These are phyloP conservation scores for Pythium aristosporum DNA, from an alignment of 352 stramenopile species.

Conservation along the genomic window DNA sequence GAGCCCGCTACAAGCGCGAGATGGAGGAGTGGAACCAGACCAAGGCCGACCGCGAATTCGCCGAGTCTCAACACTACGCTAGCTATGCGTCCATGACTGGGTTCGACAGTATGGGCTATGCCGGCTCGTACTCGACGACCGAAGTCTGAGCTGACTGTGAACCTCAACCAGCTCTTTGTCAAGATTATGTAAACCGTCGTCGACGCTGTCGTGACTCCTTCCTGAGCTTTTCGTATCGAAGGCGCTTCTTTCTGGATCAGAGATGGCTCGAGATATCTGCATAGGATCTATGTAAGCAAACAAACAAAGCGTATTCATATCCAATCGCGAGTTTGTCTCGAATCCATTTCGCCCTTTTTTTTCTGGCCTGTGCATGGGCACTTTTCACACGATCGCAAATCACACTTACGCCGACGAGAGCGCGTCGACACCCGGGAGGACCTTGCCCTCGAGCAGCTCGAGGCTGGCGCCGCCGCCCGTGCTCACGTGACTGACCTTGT, in stretches of 20 bases:
- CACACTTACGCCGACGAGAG: conserved; percentile 74
- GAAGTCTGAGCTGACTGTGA: conserved; percentile 13
- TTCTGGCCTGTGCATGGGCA: neutral
- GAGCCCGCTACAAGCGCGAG: conserved; percentile 92
- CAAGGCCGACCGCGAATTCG: conserved; percentile 81
- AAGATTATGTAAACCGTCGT: neutral
- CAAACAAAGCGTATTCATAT: conserved; percentile 8
- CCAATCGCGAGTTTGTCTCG: neutral
- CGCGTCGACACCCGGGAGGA: conserved; percentile 97
- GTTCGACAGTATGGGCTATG: conserved; percentile 81
- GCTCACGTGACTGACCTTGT: conserved; percentile 89
- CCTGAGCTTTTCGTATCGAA: neutral
- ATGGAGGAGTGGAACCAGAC: conserved; percentile 91
- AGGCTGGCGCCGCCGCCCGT: conserved; percentile 96
- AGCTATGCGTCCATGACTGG: conserved; percentile 79
- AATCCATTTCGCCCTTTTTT: neutral
- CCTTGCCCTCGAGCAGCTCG: conserved; percentile 98
- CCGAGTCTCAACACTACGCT: conserved; percentile 80
- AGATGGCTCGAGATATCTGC: conserved; percentile 5
- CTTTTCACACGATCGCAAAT: conserved; percentile 6
- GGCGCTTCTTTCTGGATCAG: conserved; percentile 2
- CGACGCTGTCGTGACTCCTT: neutral
- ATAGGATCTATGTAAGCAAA: conserved; percentile 7
- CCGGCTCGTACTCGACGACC: conserved; percentile 62
- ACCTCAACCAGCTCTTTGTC: neutral